These are phyloP conservation scores for Globisporangium splendens DNA, from an alignment of 352 stramenopile genomes.

Conservation along the genomic window DNA sequence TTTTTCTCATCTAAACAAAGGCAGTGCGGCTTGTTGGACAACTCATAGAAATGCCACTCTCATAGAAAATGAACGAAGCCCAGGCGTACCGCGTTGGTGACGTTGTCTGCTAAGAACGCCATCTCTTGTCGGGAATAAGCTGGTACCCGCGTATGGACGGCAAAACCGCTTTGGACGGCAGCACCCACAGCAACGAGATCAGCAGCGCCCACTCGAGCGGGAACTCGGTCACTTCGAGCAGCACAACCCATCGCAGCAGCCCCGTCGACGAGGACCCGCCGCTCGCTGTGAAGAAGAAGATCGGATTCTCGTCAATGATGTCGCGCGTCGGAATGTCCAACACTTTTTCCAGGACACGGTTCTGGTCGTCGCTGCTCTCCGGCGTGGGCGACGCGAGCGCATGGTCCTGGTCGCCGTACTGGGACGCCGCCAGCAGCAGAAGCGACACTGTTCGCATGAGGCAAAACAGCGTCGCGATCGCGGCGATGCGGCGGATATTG, in stretches of 20 bases:
- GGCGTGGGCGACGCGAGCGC: no score
- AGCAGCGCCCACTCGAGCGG: conserved; percentile 58
- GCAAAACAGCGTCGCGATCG: conserved; percentile 52
- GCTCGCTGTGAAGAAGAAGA: conserved; percentile 58
- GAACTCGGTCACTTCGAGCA: conserved; percentile 61
- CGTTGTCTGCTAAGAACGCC: neutral
- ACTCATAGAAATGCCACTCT: no score
- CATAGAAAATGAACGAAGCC: no score
- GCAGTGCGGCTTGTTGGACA: no score
- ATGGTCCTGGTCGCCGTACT: conserved; percentile 23
- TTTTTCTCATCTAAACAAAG: no score
- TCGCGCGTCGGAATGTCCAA: conserved; percentile 36
- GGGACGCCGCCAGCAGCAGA: conserved; percentile 40
- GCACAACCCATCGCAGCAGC: conserved; percentile 51
- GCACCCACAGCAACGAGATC: conserved; percentile 52
- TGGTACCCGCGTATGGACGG: conserved; percentile 57
- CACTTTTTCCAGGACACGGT: conserved; percentile 6
- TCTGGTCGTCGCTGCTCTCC: conserved; percentile 2
- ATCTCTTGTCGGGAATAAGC: conserved; percentile 25
- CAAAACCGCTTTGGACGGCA: conserved; percentile 45
- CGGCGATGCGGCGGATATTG: conserved; percentile 58
- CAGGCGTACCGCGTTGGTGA: no score
- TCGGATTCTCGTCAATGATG: conserved; percentile 54
- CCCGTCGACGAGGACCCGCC: conserved; percentile 15
- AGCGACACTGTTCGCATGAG: conserved; percentile 45